These are phyloP conservation scores for Pichia californica DNA, from an alignment of 805 yeast species.

Conservation along the genomic window DNA sequence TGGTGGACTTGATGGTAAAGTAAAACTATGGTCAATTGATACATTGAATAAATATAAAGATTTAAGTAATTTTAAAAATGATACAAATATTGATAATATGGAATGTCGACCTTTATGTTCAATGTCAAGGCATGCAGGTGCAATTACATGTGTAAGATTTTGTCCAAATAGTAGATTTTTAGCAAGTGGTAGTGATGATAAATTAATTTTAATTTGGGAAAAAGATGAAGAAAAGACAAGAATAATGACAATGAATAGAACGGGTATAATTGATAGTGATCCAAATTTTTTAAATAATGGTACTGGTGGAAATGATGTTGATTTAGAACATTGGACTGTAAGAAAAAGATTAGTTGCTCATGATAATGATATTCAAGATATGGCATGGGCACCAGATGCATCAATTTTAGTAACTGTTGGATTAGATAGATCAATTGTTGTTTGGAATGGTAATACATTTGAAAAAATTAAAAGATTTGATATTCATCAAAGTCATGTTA, in stretches of 20 bases:
- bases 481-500: constrained; percentile 90
- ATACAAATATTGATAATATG: constrained; percentile 19
- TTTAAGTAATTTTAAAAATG: background rate
- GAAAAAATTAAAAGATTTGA: constrained; percentile 85
- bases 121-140: constrained; percentile 95
- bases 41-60: constrained; percentile 41
- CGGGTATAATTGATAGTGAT: background rate
- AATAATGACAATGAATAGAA: constrained; percentile 25
- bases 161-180: constrained; percentile 87
- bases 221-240: constrained; percentile 66
- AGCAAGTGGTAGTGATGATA: constrained; percentile 95
- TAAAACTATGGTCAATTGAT: constrained; percentile 76
- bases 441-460: constrained; percentile 91
- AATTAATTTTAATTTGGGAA: constrained; percentile 88
- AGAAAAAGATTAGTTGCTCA: constrained; percentile 90
- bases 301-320: constrained; percentile 57
- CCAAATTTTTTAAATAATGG: background rate
- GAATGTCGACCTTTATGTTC: constrained; percentile 66
- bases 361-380: constrained; percentile 95
- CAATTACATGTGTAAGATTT: constrained; percentile 88
- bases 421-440: constrained; percentile 81
- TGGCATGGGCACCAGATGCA: constrained; percentile 97
- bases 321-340: constrained; percentile 91
- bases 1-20: constrained; percentile 91
- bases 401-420: constrained; percentile 90